Evolutionary conservation across 345 rosid genomes (phyloP).

Genomic region (Nephelium lappaceum): DNA sequence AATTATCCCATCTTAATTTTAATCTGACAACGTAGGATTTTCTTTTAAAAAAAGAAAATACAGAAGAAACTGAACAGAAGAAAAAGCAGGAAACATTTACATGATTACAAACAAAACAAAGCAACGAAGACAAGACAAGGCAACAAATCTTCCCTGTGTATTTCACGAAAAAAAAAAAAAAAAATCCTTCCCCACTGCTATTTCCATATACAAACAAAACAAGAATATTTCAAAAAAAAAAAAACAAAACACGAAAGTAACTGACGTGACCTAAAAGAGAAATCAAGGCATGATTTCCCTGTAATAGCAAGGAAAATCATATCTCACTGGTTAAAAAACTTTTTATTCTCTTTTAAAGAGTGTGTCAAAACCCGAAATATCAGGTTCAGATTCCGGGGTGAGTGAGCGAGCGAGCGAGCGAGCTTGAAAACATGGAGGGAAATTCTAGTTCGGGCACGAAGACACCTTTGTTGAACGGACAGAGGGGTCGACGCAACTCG

Average conservation of each 20-base stretch:
- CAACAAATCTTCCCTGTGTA: no score
- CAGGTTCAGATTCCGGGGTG: background rate
- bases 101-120: no score
- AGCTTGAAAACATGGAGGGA: constrained; percentile 20
- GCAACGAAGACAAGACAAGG: no score
- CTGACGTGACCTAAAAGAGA: background rate
- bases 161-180: no score
- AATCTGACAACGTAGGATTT: no score
- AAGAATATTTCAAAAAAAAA: no score
- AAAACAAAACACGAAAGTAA: no score
- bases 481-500: constrained; percentile 38
- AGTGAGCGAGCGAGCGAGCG: background rate
- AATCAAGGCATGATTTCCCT: background rate
- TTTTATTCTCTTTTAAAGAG: background rate
- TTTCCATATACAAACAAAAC: background rate
- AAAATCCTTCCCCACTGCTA: background rate
- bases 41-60: no score
- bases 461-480: constrained; percentile 37
- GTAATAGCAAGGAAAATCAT: background rate
- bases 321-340: background rate
- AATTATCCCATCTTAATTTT: no score
- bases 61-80: no score
- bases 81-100: no score
- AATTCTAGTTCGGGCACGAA: constrained; percentile 16
- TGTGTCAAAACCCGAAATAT: no score